A percentile compares a stretch with the other conserved stretches of the same genome.
Evolutionary conservation across 164 flowering plant genomes (phyloP).

Genomic region (Macadamia integrifolia): DNA sequence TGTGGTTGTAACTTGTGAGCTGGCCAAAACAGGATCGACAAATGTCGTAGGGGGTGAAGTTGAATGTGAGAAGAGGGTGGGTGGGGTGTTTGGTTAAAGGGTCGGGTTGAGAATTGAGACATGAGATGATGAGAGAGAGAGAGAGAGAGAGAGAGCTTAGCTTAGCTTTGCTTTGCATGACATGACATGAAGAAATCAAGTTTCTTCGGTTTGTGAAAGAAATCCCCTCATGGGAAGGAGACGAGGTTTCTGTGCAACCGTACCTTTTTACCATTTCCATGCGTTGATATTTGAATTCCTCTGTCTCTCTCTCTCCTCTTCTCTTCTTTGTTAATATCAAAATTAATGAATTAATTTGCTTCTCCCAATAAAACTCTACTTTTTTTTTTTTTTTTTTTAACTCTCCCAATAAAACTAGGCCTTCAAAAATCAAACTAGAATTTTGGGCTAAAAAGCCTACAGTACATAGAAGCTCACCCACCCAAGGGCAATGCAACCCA

Average conservation of each 20-base stretch:
- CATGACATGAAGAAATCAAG: slow-evolving; percentile 18
- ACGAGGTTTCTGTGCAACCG: slow-evolving; percentile 20
- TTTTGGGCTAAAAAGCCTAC: slow-evolving; percentile 12
- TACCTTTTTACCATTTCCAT: slow-evolving; percentile 14
- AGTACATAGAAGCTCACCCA: too few species aligned
- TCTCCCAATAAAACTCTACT: too few species aligned
- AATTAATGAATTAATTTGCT: too few species aligned
- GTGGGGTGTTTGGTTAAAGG: neutral
- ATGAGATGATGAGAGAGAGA: neutral
- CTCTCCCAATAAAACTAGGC: too few species aligned
- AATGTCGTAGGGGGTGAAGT: neutral
- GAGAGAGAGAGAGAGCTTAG: neutral
- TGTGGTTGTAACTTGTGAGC: neutral
- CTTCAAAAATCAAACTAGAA: slow-evolving; percentile 15
- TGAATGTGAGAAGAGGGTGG: too few species aligned
- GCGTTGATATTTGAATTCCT: neutral
- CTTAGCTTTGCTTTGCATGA: slow-evolving; percentile 16
- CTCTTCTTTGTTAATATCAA: too few species aligned
- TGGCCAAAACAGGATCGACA: neutral
- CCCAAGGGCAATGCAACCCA: too few species aligned
- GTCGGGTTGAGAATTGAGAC: neutral
- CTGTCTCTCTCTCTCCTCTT: too few species aligned
- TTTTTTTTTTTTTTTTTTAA: too few species aligned
- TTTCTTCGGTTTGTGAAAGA: slow-evolving; percentile 7
- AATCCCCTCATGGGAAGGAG: slow-evolving; percentile 18